Conservation (phyloP, 176 grass and related monocot genomes). For the Melocanna baccifera region DNA sequence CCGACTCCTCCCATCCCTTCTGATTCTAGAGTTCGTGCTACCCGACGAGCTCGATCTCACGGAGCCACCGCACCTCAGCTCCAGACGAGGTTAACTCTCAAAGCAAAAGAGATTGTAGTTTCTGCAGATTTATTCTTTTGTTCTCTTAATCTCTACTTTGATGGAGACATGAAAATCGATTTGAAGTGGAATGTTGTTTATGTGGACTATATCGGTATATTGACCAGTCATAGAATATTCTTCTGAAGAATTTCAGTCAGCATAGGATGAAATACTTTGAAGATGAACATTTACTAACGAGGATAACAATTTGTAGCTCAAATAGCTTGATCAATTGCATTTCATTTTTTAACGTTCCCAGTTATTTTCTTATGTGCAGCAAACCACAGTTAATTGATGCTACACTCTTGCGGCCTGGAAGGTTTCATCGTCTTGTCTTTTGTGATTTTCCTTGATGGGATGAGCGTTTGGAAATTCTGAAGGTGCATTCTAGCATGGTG, state of each 20-base stretch:
- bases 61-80: too few species aligned
- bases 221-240: background rate
- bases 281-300: background rate
- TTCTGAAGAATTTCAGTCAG: background rate
- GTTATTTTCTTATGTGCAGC: constrained; percentile 47
- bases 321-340: background rate
- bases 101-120: constrained; percentile 1
- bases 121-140: constrained; percentile 14
- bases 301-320: background rate
- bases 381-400: constrained; percentile 93
- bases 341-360: background rate
- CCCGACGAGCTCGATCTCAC: too few species aligned
- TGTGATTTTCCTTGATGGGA: too few species aligned
- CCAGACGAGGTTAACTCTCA: constrained; percentile 56
- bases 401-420: constrained; percentile 81
- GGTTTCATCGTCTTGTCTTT: constrained; percentile 34
- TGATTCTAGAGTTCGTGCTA: too few species aligned
- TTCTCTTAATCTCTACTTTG: background rate
- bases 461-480: too few species aligned
- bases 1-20: too few species aligned
- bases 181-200: background rate
- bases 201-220: background rate
- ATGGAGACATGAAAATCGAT: background rate
- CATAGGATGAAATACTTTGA: background rate
- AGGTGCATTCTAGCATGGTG: constrained; percentile 41